Base-by-base conservation (phyloP, 495 filamentous ascomycete species). In the Xylaria curta region DNA sequence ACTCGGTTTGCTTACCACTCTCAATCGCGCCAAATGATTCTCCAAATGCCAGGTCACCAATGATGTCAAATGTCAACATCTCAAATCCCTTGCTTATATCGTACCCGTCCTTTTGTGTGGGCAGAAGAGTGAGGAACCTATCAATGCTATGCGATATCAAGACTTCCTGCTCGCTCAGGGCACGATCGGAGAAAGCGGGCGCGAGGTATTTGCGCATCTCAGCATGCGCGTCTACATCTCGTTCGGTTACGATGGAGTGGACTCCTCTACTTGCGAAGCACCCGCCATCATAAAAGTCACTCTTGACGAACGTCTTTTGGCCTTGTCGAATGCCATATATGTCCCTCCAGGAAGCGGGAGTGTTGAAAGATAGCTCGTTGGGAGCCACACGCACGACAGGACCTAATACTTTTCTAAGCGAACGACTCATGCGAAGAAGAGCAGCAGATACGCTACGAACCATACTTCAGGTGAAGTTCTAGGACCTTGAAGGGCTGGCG, bases 321-420 rank as follows among this genome's bases (percentile, higher is more conserved):
- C 76, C 75, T 49, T 76, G 75, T 17, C 74, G 78, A 66, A 68
- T 72, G 0, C 80, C 83, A 62, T 89, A 86, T 44, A 90, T 88
- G 72, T 89, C 87, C 51, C 82, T 82, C 78, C 84, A 88, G 1
- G 87, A 84, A 5, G 78, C 78, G 0, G 79, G 75, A 0, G 80
- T 82, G 65, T 80, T 85, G 76, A 88, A 89, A 1, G 82, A 86
- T 1, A 90, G 66, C 56, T 88, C 83, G 24, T 82, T 81, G 1
- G 88, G 88, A 1, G 82, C 76, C 15, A 88, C 74, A 0, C 89
- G 84, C 7, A 90, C 81, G 13, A 88, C 82, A 10, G 82, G 76
- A 49, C 85, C 85, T 73, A 13, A 46, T 3, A 46, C 42, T 46
- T 46, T 46, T 46, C 42, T 46, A 17, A 46, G 42, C 42, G 13